A percentile compares a stretch with the other conserved stretches of the same genome.
phyloP scores from a whole-genome alignment of 306 rosid species.

The Prunus fruticosa region DNA sequence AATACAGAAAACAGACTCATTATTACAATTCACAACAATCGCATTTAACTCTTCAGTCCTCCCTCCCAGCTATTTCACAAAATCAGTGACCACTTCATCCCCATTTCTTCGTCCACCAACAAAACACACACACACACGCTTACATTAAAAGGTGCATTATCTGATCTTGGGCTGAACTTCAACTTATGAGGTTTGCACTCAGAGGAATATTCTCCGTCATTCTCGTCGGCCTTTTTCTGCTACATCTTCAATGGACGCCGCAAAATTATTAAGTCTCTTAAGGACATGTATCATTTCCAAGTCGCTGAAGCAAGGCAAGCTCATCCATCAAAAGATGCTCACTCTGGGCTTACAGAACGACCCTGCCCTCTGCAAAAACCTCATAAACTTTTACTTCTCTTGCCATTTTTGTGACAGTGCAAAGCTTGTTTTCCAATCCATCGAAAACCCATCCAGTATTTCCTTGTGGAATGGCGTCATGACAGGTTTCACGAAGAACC shows the following conservation, averaged over 20 bases:
- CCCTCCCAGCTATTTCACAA: too few species aligned
- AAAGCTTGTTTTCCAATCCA: constrained; percentile 45
- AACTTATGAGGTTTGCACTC: neutral
- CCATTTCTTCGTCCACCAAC: too few species aligned
- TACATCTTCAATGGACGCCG: constrained; percentile 39
- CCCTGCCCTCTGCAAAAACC: constrained; percentile 41
- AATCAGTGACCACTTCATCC: too few species aligned
- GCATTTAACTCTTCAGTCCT: too few species aligned
- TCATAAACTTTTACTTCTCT: constrained; percentile 57
- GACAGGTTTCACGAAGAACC: constrained; percentile 63
- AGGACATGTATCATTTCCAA: constrained; percentile 45
- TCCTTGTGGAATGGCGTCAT: constrained; percentile 73
- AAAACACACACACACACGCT: too few species aligned
- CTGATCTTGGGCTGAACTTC: neutral
- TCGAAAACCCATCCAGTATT: constrained; percentile 43
- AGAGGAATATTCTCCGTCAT: neutral
- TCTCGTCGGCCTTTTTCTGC: neutral
- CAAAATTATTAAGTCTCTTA: constrained; percentile 46
- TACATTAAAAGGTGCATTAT: too few species aligned
- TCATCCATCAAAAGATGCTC: constrained; percentile 59
- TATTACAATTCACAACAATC: too few species aligned
- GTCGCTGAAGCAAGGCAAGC: constrained; percentile 50
- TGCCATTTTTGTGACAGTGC: constrained; percentile 44
- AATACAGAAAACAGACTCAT: too few species aligned
- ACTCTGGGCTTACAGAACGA: constrained; percentile 56